Percentiles rank a stretch among this genome's conserved stretches.
These are phyloP conservation scores for Stereocaulon alpinum DNA, from an alignment of 495 filamentous ascomycete species.

Conservation along the genomic window DNA sequence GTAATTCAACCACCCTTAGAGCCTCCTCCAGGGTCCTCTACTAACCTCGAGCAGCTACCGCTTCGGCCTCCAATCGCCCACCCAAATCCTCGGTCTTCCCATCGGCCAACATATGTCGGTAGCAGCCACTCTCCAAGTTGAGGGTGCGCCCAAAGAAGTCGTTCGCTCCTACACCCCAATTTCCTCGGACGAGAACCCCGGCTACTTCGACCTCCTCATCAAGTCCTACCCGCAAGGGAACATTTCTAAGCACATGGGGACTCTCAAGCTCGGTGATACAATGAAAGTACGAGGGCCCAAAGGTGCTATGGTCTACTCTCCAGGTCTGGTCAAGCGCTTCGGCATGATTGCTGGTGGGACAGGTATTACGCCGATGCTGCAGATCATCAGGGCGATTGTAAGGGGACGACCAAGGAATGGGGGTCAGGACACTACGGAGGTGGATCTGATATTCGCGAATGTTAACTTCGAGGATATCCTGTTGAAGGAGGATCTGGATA, in stretches of 20 bases:
- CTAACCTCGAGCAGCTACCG: slow-evolving; percentile 58
- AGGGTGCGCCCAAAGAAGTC: slow-evolving; percentile 72
- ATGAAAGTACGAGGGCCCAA: slow-evolving; percentile 89
- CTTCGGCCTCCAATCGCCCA: slow-evolving; percentile 66
- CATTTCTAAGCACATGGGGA: slow-evolving; percentile 83
- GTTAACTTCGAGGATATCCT: slow-evolving; percentile 89
- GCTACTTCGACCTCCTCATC: slow-evolving; percentile 92
- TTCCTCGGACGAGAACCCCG: slow-evolving; percentile 80
- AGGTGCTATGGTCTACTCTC: slow-evolving; percentile 91
- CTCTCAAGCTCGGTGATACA: slow-evolving; percentile 68
- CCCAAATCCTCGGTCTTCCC: slow-evolving; percentile 82
- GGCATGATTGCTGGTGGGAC: slow-evolving; percentile 98
- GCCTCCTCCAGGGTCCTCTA: neutral
- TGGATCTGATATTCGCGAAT: slow-evolving; percentile 94
- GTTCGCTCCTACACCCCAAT: slow-evolving; percentile 96
- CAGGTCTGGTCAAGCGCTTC: slow-evolving; percentile 87
- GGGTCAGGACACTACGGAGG: slow-evolving; percentile 71
- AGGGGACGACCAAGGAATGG: slow-evolving; percentile 59
- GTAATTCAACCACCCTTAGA: slow-evolving; percentile 2
- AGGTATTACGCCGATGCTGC: slow-evolving; percentile 96
- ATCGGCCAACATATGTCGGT: slow-evolving; percentile 99
- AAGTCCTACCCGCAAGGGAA: slow-evolving; percentile 96
- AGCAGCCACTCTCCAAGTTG: slow-evolving; percentile 53
- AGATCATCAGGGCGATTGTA: slow-evolving; percentile 84
- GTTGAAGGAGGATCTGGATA: slow-evolving; percentile 80